phyloP scores from a whole-genome alignment of 805 yeast species.

The Zygotorulaspora chibaensis region DNA sequence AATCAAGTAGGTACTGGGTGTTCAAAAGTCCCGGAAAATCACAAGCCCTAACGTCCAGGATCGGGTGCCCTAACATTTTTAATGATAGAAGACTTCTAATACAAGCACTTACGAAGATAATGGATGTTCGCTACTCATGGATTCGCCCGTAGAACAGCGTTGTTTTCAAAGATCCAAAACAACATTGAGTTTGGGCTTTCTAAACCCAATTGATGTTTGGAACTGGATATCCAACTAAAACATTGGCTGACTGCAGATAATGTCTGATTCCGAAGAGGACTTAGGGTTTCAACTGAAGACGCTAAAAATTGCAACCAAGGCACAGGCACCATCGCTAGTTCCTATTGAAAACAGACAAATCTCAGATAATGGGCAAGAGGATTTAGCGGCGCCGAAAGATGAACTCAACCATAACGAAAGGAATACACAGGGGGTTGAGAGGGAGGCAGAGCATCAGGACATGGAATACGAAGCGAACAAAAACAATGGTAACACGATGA shows the following conservation, averaged over 20 bases:
- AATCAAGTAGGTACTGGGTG: not conserved
- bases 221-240: not conserved
- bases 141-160: too few species aligned
- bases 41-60: not conserved
- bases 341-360: not conserved
- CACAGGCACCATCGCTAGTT: not conserved
- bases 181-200: not conserved
- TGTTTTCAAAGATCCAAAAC: too few species aligned
- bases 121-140: too few species aligned
- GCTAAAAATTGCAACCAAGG: constrained; percentile 20
- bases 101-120: too few species aligned
- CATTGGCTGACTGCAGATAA: not conserved
- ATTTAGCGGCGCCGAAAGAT: too few species aligned
- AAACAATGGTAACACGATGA: too few species aligned
- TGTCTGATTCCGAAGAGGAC: constrained; percentile 25
- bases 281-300: constrained; percentile 28
- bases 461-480: too few species aligned
- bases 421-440: too few species aligned
- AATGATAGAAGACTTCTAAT: too few species aligned
- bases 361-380: not conserved
- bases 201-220: constrained; percentile 1
- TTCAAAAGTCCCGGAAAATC: not conserved
- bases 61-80: too few species aligned
- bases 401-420: too few species aligned
- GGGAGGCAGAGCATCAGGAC: too few species aligned